Evolutionary conservation across 208 protist genomes (phyloP).

Genomic region (Polymyxa betae): DNA sequence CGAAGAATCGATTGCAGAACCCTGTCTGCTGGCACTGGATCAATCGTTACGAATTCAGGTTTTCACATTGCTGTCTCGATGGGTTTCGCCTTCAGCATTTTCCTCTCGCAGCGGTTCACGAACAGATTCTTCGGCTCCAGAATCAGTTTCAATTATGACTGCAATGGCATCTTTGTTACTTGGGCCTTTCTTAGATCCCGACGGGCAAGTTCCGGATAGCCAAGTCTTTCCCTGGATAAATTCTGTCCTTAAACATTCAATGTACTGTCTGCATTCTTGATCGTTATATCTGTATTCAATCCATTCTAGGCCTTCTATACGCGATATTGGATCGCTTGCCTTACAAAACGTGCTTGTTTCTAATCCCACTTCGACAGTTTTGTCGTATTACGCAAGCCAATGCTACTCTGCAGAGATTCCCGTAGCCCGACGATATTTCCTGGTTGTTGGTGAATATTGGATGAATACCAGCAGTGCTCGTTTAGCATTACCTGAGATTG

Average conservation of each 20-base stretch:
- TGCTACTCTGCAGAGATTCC: neutral
- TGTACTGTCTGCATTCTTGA: neutral
- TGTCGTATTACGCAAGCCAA: neutral
- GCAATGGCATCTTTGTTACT: neutral
- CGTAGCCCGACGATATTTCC: slow-evolving; percentile 6
- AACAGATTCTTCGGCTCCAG: neutral
- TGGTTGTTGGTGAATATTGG: slow-evolving; percentile 16
- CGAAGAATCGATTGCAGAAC: neutral
- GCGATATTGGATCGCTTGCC: slow-evolving; percentile 28
- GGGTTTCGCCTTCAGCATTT: no score
- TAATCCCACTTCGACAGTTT: neutral
- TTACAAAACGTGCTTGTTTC: slow-evolving; percentile 1
- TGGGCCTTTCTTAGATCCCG: neutral
- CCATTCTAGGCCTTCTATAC: neutral
- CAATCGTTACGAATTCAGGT: neutral
- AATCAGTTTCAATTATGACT: neutral
- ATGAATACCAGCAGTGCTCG: neutral
- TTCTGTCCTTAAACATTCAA: neutral
- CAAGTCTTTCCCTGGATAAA: neutral
- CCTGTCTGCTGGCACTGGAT: neutral
- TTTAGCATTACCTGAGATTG: neutral
- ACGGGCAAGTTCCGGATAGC: neutral
- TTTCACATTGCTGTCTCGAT: neutral
- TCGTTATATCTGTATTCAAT: neutral
- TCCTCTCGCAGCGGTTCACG: neutral